Base-by-base conservation (phyloP, 495 filamentous ascomycete genomes). In the Friedmanniomyces endolithicus region DNA sequence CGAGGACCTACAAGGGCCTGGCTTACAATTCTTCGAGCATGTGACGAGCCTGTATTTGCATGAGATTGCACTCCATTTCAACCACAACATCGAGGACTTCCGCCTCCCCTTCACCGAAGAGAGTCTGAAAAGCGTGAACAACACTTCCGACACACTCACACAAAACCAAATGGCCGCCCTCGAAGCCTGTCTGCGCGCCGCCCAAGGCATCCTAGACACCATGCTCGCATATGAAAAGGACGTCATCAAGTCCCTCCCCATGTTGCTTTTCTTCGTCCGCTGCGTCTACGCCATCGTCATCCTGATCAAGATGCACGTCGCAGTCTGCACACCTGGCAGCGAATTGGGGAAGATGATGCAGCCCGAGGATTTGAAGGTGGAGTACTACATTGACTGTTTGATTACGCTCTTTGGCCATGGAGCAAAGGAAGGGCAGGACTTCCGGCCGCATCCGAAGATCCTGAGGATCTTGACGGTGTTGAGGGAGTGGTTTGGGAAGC, bases 241-340 rank as follows among this genome's bases (percentile, higher is more conserved):
- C 1, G 75, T 72, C 12, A 74, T 95, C 37, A 76, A 83, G 52
- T 82, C 73, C 16, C 64, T 95, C 12, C 88, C 90, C 2, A 84
- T 90, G 9, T 83, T 92, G 2, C 79, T 86, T 57, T 79, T 78
- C 46, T 81, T 87, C 59, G 85, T 90, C 40, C 83, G 88, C 14
- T 80, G 87, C 37, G 79, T 85, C 27, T 94, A 92, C 58, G 85
- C 88, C 6, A 77, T 85, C 20, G 81, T 96, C n/a, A 79, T 88
- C 17, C 68, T 96, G 17, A 88, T 95, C 65, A 95, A 94, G 63
- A 78, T 95, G 56, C 88, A 88, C 67, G 86, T 88, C 48, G 81
- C 86, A 2, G 82, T 87, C 11, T 81, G 77, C 12, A 74, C 79
- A 11, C 75, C 85, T 0, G 74, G 79, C 43, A 80, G 79, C 22